Conservation (phyloP, 2,329 filamentous ascomycete species). For the Penicillium palitans region DNA sequence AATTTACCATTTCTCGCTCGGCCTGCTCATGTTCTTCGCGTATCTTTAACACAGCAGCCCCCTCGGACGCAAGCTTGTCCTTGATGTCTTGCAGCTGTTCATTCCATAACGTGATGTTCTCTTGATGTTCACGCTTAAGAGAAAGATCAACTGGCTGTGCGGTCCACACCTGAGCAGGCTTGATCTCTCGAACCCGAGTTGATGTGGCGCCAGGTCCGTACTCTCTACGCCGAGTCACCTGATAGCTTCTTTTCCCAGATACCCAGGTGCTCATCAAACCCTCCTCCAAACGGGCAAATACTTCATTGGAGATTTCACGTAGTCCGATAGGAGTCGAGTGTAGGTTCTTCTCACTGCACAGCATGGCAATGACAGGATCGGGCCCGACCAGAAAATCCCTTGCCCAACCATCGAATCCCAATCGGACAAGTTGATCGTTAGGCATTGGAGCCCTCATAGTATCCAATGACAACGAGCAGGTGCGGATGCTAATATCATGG, state of each 20-base stretch:
- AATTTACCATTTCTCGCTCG: slow-evolving; percentile 47
- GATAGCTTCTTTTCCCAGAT: slow-evolving; percentile 64
- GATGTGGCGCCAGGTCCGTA: slow-evolving; percentile 75
- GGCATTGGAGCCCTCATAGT: slow-evolving; percentile 58
- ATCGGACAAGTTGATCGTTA: slow-evolving; percentile 54
- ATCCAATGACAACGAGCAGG: slow-evolving; percentile 56
- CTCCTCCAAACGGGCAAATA: slow-evolving; percentile 65
- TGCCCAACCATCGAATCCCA: slow-evolving; percentile 76
- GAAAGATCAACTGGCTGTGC: slow-evolving; percentile 68
- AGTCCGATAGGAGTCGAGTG: slow-evolving; percentile 68
- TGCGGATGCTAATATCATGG: slow-evolving; percentile 70
- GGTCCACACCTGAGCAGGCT: slow-evolving; percentile 68
- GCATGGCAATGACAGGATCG: slow-evolving; percentile 78
- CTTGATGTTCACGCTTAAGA: slow-evolving; percentile 60
- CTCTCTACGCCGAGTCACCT: slow-evolving; percentile 70
- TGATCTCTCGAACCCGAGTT: slow-evolving; percentile 64
- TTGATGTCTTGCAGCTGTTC: slow-evolving; percentile 41
- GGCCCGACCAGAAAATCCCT: slow-evolving; percentile 79
- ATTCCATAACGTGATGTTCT: slow-evolving; percentile 48
- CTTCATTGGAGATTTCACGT: slow-evolving; percentile 62
- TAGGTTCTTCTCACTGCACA: slow-evolving; percentile 72
- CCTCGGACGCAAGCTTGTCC: slow-evolving; percentile 34
- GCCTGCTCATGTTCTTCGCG: slow-evolving; percentile 25
- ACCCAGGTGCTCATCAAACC: slow-evolving; percentile 67
- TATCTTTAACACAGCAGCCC: slow-evolving; percentile 23